These are phyloP conservation scores for Xerocomellus amylosporus DNA, from an alignment of 768 basidiomycete species.

Conservation along the genomic window DNA sequence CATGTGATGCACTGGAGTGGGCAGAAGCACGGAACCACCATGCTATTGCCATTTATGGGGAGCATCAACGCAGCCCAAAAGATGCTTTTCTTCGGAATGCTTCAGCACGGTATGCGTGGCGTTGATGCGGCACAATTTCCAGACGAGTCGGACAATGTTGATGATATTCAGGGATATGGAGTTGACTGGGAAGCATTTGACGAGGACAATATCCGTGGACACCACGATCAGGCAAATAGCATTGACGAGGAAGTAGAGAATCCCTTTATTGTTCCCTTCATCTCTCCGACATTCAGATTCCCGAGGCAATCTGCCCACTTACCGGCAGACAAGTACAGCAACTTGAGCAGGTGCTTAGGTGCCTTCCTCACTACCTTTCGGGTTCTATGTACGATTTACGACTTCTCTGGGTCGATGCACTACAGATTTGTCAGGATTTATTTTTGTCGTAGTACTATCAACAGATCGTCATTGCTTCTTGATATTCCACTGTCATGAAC, in stretches of 20 bases:
- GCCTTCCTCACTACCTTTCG: neutral
- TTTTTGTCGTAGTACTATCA: too few relatives aligned
- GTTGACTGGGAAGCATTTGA: neutral
- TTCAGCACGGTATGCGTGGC: too few relatives aligned
- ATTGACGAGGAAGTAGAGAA: neutral
- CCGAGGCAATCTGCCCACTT: neutral
- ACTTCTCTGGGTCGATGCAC: too few relatives aligned
- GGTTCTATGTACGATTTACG: neutral
- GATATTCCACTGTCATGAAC: too few relatives aligned
- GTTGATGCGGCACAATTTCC: neutral
- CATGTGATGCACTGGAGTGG: too few relatives aligned
- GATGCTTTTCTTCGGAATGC: too few relatives aligned
- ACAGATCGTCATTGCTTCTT: too few relatives aligned
- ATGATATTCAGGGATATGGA: neutral
- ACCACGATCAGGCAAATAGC: neutral
- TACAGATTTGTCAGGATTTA: too few relatives aligned
- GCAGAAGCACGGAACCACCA: too few relatives aligned
- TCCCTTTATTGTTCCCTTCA: neutral
- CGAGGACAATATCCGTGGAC: neutral
- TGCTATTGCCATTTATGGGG: too few relatives aligned
- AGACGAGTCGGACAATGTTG: neutral
- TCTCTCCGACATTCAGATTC: neutral
- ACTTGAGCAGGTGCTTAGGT: neutral
- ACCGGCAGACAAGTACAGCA: neutral
- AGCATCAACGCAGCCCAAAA: too few relatives aligned